These are phyloP conservation scores for Pseudocercospora pini-densiflorae DNA, from an alignment of 2,329 filamentous ascomycete genomes.

Conservation along the genomic window DNA sequence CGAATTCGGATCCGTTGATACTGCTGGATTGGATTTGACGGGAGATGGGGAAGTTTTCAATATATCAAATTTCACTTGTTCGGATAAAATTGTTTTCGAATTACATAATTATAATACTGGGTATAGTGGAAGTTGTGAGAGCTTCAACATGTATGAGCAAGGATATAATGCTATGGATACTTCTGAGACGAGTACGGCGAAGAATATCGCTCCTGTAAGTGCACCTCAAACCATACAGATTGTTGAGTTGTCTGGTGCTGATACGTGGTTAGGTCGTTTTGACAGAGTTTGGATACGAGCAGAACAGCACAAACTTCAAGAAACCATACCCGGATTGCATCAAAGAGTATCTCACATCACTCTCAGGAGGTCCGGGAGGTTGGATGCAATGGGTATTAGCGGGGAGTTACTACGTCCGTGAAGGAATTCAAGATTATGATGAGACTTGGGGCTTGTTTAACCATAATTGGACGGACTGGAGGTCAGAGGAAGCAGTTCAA, in stretches of 20 bases:
- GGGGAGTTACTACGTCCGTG: conserved; percentile 49
- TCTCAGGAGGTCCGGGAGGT: conserved; percentile 57
- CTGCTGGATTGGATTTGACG: conserved; percentile 44
- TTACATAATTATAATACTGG: conserved; percentile 64
- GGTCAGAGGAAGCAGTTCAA: conserved; percentile 22
- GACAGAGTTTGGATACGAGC: conserved; percentile 61
- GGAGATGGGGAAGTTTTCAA: conserved; percentile 51
- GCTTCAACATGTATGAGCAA: conserved; percentile 52
- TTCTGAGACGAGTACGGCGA: conserved; percentile 18
- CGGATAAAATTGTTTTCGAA: conserved; percentile 63
- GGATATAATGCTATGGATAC: conserved; percentile 60
- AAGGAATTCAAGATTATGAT: conserved; percentile 5
- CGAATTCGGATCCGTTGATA: conserved; percentile 57
- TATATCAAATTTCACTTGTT: conserved; percentile 56
- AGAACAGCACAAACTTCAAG: conserved; percentile 53
- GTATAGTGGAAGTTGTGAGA: conserved; percentile 50
- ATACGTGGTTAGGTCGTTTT: conserved; percentile 43
- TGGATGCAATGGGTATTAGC: conserved; percentile 60
- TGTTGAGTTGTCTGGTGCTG: too few species aligned
- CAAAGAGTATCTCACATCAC: conserved; percentile 52
- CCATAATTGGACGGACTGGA: conserved; percentile 56
- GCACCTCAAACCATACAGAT: too few species aligned
- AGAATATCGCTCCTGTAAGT: conserved; percentile 44
- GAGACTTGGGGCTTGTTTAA: conserved; percentile 51
- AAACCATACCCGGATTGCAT: conserved; percentile 60